These are phyloP conservation scores for Lipomyces mesembrius DNA, from an alignment of 805 yeast genomes.

Conservation along the genomic window DNA sequence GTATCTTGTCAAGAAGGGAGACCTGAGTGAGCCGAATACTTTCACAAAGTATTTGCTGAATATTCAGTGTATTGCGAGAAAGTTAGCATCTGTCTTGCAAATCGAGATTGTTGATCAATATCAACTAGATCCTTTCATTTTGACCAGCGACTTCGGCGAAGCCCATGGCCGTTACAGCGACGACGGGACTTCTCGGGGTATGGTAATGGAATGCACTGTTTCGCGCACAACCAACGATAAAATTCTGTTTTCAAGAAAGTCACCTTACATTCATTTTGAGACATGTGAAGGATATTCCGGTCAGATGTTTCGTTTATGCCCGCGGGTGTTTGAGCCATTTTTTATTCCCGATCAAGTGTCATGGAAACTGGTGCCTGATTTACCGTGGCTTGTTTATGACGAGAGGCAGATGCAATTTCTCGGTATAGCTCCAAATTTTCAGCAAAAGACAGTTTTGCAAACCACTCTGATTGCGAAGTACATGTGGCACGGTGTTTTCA, in stretches of 20 bases:
- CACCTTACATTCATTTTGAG: conserved; percentile 21
- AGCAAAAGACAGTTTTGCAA: conserved; percentile 16
- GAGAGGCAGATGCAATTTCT: conserved; percentile 7
- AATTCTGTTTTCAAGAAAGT: conserved; percentile 9
- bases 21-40: not conserved
- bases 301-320: conserved; percentile 13
- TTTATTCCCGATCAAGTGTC: conserved; percentile 15
- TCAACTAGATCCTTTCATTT: conserved; percentile 20
- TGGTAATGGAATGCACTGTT: conserved; percentile 20
- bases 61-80: conserved; percentile 3
- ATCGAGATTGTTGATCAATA: conserved; percentile 8
- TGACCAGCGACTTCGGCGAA: conserved; percentile 20
- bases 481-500: conserved; percentile 22
- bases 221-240: conserved; percentile 1
- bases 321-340: conserved; percentile 25
- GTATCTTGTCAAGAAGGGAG: conserved; percentile 7
- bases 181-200: conserved; percentile 18
- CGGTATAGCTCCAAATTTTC: conserved; percentile 28
- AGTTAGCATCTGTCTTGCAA: conserved; percentile 7
- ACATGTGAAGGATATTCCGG: conserved; percentile 19
- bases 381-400: conserved; percentile 27
- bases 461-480: conserved; percentile 20
- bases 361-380: conserved; percentile 21
- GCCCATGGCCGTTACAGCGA: conserved; percentile 13
- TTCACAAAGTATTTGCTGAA: conserved; percentile 12